Evolutionary conservation across 1,284 basidiomycete species (phyloP).

Genomic region (Tylopilus sp.): DNA sequence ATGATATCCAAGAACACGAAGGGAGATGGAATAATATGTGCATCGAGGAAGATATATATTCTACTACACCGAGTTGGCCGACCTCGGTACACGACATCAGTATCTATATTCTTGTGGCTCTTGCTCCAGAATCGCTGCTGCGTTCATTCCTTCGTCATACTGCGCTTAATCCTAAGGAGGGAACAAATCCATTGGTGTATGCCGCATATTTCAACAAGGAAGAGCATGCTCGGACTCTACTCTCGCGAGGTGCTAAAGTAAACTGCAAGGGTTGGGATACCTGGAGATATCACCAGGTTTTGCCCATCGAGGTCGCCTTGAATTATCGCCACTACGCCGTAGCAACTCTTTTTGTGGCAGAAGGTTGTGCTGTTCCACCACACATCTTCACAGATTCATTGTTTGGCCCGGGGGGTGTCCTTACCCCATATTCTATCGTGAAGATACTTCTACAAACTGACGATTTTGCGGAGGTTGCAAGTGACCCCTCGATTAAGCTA

Average conservation of each 20-base stretch:
- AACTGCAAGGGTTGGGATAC: neutral
- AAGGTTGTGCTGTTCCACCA: neutral
- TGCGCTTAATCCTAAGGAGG: neutral
- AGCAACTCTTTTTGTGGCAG: neutral
- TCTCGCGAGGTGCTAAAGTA: neutral
- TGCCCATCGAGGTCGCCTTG: neutral
- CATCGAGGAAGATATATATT: neutral
- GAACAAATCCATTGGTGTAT: conserved; percentile 3
- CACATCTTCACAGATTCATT: neutral
- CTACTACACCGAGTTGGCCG: neutral
- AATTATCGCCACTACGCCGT: neutral
- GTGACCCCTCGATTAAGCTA: too few relatives aligned
- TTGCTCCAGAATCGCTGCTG: neutral
- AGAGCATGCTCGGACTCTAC: neutral
- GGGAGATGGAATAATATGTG: neutral
- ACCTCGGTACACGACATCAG: neutral
- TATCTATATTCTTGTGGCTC: neutral
- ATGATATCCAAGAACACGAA: neutral
- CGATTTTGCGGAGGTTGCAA: neutral
- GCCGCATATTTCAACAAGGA: neutral
- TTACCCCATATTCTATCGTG: neutral
- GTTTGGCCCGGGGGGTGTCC: neutral
- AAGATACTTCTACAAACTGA: neutral
- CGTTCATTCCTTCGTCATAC: neutral
- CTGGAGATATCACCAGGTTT: neutral